Percentiles rank a stretch among this genome's conserved stretches.
phyloP scores from a whole-genome alignment of 2,329 filamentous ascomycete species.

The Alternaria sp. region DNA sequence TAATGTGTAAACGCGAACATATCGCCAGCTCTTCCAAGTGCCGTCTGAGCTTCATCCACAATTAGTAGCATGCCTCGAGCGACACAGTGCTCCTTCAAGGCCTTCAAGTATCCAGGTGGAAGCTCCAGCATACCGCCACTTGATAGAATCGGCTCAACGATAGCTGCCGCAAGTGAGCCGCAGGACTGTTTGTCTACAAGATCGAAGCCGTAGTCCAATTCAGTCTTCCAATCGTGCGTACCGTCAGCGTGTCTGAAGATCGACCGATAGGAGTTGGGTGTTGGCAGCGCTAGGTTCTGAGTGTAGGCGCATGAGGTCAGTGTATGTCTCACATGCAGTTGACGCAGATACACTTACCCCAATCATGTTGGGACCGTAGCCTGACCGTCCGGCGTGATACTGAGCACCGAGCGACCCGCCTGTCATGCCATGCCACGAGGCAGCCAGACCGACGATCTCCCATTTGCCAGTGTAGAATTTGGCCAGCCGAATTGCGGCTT shows the following conservation, averaged over 20 bases:
- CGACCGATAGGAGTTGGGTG: slow-evolving; percentile 67
- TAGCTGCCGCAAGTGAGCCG: slow-evolving; percentile 68
- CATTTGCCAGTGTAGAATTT: slow-evolving; percentile 70
- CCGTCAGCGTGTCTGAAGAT: slow-evolving; percentile 65
- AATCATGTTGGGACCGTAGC: slow-evolving; percentile 56
- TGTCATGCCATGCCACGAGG: slow-evolving; percentile 68
- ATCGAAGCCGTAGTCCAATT: slow-evolving; percentile 67
- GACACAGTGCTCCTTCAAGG: slow-evolving; percentile 55
- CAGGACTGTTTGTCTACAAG: slow-evolving; percentile 65
- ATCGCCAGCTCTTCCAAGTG: slow-evolving; percentile 42
- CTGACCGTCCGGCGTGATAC: slow-evolving; percentile 60
- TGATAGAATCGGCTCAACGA: slow-evolving; percentile 66
- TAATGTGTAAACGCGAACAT: slow-evolving; percentile 59
- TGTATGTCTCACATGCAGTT: not conserved
- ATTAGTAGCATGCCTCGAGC: slow-evolving; percentile 45
- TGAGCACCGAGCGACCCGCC: slow-evolving; percentile 59
- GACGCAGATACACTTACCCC: slow-evolving; percentile 42
- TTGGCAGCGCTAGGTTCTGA: slow-evolving; percentile 60
- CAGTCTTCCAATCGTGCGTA: slow-evolving; percentile 69
- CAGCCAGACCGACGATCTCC: slow-evolving; percentile 66
- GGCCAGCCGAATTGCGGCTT: slow-evolving; percentile 69
- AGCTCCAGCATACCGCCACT: slow-evolving; percentile 67
- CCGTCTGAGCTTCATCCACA: slow-evolving; percentile 48
- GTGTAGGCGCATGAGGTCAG: not conserved
- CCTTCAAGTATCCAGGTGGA: slow-evolving; percentile 64